phyloP scores from a whole-genome alignment of 805 yeast species.

The Teunomyces stri region DNA sequence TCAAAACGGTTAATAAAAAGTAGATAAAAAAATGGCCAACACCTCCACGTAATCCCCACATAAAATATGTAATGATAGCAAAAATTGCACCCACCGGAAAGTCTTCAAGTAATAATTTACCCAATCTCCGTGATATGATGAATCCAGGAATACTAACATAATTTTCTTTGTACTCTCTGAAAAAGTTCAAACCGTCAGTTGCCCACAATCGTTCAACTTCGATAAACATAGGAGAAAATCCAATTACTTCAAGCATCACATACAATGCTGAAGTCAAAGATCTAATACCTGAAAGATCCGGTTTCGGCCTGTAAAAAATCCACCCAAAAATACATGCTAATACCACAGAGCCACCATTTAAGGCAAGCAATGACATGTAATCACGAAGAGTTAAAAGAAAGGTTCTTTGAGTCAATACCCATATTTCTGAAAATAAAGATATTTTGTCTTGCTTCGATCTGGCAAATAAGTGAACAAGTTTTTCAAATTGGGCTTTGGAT shows the following conservation, averaged over 20 bases:
- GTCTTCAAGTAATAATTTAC: conserved; percentile 22
- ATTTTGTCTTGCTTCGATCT: conserved; percentile 14
- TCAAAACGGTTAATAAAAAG: conserved; percentile 57
- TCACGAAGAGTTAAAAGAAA: conserved; percentile 19
- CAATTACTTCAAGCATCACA: conserved; percentile 22
- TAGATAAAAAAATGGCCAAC: conserved; percentile 52
- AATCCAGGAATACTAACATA: conserved; percentile 24
- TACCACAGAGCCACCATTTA: conserved; percentile 19
- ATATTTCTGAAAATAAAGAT: conserved; percentile 18
- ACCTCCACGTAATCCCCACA: conserved; percentile 26
- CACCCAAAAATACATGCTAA: conserved; percentile 20
- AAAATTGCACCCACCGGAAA: conserved; percentile 21
- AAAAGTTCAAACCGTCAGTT: conserved; percentile 21
- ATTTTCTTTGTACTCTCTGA: conserved; percentile 23
- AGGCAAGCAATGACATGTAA: conserved; percentile 16
- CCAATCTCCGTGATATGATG: conserved; percentile 21
- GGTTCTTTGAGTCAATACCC: conserved; percentile 18
- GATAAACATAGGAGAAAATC: conserved; percentile 24
- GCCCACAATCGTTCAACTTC: conserved; percentile 24
- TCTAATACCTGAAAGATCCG: conserved; percentile 21
- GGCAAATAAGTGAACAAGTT: conserved; percentile 8
- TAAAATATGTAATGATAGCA: conserved; percentile 21
- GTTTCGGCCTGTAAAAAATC: conserved; percentile 21
- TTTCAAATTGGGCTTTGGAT: conserved; percentile 1
- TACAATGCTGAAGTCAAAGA: conserved; percentile 21